Evolutionary conservation across 2,329 filamentous ascomycete genomes (phyloP).

Genomic region (Lachnellula subtilissima): DNA sequence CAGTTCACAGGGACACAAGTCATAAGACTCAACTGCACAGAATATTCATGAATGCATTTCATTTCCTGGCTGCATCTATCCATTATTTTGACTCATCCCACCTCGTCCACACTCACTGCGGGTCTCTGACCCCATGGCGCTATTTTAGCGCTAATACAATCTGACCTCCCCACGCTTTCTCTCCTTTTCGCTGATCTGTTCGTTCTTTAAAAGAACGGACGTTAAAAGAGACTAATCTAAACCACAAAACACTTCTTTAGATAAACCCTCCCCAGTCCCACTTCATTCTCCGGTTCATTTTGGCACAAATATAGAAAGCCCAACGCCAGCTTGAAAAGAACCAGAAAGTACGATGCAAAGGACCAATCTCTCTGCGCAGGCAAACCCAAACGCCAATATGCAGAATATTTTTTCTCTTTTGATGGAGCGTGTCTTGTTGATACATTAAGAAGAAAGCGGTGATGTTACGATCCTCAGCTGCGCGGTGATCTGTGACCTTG

Average conservation of each 20-base stretch:
- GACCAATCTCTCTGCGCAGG: slow-evolving; percentile 10
- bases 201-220: background rate
- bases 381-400: slow-evolving; percentile 21
- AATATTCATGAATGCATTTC: slow-evolving; percentile 7
- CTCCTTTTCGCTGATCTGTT: background rate
- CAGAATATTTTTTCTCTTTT: slow-evolving; percentile 21
- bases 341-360: slow-evolving; percentile 9
- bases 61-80: slow-evolving; percentile 5
- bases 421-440: slow-evolving; percentile 22
- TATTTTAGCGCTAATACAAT: background rate
- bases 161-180: background rate
- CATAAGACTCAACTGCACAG: background rate
- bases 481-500: slow-evolving; percentile 20
- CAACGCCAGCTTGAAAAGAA: slow-evolving; percentile 10
- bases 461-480: slow-evolving; percentile 10
- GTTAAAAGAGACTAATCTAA: slow-evolving; percentile 3
- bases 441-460: slow-evolving; percentile 21
- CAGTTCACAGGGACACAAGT: background rate
- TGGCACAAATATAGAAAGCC: slow-evolving; percentile 5
- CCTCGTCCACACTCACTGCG: background rate
- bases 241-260: slow-evolving; percentile 1
- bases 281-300: background rate
- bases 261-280: slow-evolving; percentile 3
- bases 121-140: background rate
- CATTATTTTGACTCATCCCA: slow-evolving; percentile 6